A percentile compares a stretch with the other conserved stretches of the same genome.
Evolutionary conservation across 768 basidiomycete species (phyloP).

Genomic region (Rhodosporidiobolus sp.): DNA sequence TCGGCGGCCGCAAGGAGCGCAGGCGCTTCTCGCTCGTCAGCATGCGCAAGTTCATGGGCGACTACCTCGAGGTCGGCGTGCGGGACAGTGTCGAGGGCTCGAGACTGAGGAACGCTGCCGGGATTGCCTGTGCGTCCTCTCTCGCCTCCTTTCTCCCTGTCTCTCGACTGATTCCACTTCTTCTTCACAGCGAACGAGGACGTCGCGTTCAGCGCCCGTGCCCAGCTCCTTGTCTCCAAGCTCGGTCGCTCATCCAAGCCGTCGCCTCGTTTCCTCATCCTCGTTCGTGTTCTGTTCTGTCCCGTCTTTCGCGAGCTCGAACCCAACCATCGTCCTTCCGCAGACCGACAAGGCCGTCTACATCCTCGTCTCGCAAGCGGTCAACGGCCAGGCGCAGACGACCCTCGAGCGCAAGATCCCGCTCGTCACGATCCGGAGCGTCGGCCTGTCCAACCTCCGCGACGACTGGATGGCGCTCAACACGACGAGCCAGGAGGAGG

Average conservation of each 20-base stretch:
- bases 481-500: slow-evolving; percentile 76
- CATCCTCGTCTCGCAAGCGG: slow-evolving; percentile 61
- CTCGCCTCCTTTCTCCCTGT: background rate
- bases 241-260: slow-evolving; percentile 81
- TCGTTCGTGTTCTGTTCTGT: slow-evolving; percentile 76
- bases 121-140: slow-evolving; percentile 68
- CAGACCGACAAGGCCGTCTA: slow-evolving; percentile 84
- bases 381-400: slow-evolving; percentile 60
- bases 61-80: slow-evolving; percentile 81
- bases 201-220: slow-evolving; percentile 77
- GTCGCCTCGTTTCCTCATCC: slow-evolving; percentile 80
- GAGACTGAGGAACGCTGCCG: slow-evolving; percentile 68
- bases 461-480: slow-evolving; percentile 94
- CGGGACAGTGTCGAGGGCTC: slow-evolving; percentile 70
- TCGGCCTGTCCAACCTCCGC: slow-evolving; percentile 79
- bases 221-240: slow-evolving; percentile 80
- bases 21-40: slow-evolving; percentile 88
- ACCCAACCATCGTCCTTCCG: background rate
- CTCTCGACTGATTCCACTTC: background rate
- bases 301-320: background rate
- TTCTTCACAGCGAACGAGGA: slow-evolving; percentile 58
- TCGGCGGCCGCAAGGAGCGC: slow-evolving; percentile 88
- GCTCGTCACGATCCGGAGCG: slow-evolving; percentile 76
- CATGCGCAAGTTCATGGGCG: slow-evolving; percentile 90
- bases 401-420: slow-evolving; percentile 82